These are phyloP conservation scores for Arthroderma sp. DNA, from an alignment of 2,329 filamentous ascomycete species.

Conservation along the genomic window DNA sequence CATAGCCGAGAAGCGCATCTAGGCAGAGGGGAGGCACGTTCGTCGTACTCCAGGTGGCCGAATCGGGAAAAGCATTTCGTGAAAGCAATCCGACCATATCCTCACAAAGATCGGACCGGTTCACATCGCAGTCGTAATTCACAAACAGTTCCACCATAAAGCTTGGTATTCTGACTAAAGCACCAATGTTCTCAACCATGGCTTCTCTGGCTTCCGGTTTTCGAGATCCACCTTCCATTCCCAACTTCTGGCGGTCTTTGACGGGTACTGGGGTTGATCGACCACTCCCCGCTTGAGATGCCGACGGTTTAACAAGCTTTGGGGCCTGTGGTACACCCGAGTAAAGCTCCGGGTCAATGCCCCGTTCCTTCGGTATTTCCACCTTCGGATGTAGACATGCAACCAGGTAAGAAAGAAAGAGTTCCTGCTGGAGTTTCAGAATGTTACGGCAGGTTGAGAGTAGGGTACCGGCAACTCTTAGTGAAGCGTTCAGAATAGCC, in stretches of 20 bases:
- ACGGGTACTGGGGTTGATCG: constrained; percentile 81
- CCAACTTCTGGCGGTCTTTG: constrained; percentile 82
- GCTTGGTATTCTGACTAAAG: constrained; percentile 78
- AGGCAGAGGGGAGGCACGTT: constrained; percentile 92
- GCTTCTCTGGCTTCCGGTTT: constrained; percentile 93
- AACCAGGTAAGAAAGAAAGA: constrained; percentile 88
- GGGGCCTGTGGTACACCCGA: constrained; percentile 85
- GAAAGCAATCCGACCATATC: constrained; percentile 89
- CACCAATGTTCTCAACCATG: constrained; percentile 94
- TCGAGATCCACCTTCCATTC: constrained; percentile 77
- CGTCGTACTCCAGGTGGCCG: constrained; percentile 96
- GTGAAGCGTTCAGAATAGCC: constrained; percentile 80
- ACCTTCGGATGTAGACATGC: constrained; percentile 88
- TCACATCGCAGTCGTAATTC: constrained; percentile 94
- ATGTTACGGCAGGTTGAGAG: constrained; percentile 81
- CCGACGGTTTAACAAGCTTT: constrained; percentile 67
- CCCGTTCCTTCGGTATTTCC: constrained; percentile 78
- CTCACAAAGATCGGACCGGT: constrained; percentile 82
- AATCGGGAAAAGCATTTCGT: constrained; percentile 89
- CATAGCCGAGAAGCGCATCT: constrained; percentile 77
- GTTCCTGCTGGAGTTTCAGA: constrained; percentile 88
- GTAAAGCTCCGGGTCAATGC: constrained; percentile 84
- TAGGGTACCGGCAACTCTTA: constrained; percentile 82
- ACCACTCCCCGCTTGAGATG: constrained; percentile 63
- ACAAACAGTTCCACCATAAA: constrained; percentile 94